Base-by-base conservation (phyloP, 1,284 basidiomycete species). In the Tilletia caries region DNA sequence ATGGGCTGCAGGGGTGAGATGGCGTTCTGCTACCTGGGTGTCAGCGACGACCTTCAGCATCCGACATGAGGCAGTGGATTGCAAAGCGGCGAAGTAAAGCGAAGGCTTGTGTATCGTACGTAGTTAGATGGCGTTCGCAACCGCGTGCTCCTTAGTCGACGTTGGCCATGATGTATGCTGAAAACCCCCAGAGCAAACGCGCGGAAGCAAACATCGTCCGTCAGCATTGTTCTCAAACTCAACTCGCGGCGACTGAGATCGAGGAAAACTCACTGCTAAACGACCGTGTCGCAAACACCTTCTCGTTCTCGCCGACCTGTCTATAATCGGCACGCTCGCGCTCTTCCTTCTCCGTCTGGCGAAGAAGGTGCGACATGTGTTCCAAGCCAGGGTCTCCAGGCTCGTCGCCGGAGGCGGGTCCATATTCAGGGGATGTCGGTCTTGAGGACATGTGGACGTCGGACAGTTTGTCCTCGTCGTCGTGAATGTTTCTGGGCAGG, bases 321-420 rank as follows among this genome's bases (percentile, higher is more conserved):
- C 65, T 54, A 68, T 78, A 76, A 60, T 70, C 73, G 60, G 52
- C 70, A 54, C 74, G 73, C 43, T 71, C 70, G 8, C 69, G 64
- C 46, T 79, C 77, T 29, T 71, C 70, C 15, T 66, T 43, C 54
- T 79, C 77, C n/a, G 76, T 78, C 44, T 72, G 69, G 1, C 67
- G 52, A 33, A 78, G 18, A 10, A 79, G 65, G 20, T 43, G 27
- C 18, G 73, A 72, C 71, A 74, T 70, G 27, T 65, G 68, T 15
- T 70, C 67, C 23, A 64, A 23, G 5, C 71, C 76, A 33, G 68
- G 37, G 33, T 67, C 68, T 43, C 58, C 58, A 20, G 34, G 62
- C 29, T 62, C 66, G 37, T 37, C 32, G 1, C 44, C 23, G 13
- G 23, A 18, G n/a, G 20, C 52, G 12, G 52, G 52, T n/a, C n/a